Conservation (phyloP, 352 stramenopile genomes). For the Phytopythium aichiense region DNA sequence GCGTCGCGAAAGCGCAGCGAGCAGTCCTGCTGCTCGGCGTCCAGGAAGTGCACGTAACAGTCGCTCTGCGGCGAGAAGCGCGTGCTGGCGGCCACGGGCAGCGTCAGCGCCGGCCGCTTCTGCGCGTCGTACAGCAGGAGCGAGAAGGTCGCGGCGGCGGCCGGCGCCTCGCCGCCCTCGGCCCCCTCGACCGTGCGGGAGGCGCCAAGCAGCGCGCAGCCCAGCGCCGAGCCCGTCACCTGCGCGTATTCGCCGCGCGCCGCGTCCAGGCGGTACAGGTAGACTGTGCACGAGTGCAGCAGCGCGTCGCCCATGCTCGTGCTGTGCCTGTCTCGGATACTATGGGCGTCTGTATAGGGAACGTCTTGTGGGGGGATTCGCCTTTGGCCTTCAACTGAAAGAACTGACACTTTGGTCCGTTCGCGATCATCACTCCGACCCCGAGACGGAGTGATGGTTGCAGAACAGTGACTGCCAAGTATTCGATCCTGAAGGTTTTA, state of each 20-base stretch:
- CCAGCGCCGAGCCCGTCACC: conserved; percentile 55
- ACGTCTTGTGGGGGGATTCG: too few relatives aligned
- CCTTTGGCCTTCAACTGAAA: neutral
- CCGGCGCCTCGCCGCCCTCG: neutral
- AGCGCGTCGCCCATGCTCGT: conserved; percentile 31
- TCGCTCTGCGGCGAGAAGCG: conserved; percentile 67
- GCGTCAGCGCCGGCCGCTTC: conserved; percentile 56
- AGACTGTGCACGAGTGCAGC: conserved; percentile 66
- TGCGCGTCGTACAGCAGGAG: conserved; percentile 71
- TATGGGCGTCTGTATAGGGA: neutral
- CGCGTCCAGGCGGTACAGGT: conserved; percentile 66
- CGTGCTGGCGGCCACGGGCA: conserved; percentile 26
- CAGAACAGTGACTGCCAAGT: neutral
- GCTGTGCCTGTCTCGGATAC: neutral
- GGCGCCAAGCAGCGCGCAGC: conserved; percentile 46
- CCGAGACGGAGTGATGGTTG: neutral
- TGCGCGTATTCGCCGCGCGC: conserved; percentile 43
- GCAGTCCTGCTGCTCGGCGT: conserved; percentile 49
- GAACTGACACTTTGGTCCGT: neutral
- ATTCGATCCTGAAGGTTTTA: neutral
- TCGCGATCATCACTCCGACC: neutral
- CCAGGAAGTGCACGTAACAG: conserved; percentile 71
- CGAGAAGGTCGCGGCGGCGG: conserved; percentile 24
- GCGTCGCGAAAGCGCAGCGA: conserved; percentile 76
- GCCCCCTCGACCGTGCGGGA: neutral